Conservation (phyloP, 1,284 basidiomycete species). For the Puccinia horiana region DNA sequence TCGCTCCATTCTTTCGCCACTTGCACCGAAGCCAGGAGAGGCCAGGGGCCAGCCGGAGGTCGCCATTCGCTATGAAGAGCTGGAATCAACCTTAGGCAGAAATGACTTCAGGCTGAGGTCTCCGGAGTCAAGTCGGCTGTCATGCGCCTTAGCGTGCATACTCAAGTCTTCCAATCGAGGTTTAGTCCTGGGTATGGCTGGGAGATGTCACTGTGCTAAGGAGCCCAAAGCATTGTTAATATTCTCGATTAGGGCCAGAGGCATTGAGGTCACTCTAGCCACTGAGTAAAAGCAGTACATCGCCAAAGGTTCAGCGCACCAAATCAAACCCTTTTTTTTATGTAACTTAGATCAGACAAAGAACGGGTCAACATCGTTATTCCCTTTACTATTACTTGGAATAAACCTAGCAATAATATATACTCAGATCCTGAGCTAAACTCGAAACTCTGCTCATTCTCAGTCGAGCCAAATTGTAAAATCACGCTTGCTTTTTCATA, state of each 20-base stretch:
- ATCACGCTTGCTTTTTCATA: not conserved
- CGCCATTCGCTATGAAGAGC: not conserved
- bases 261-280: not conserved
- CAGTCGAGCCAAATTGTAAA: slow-evolving; percentile 1
- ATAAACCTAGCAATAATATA: not conserved
- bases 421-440: slow-evolving; percentile 5
- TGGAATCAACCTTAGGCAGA: not conserved
- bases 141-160: slow-evolving; percentile 3
- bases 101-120: not conserved
- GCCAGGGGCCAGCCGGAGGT: slow-evolving; percentile 3
- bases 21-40: not conserved
- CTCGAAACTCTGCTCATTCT: slow-evolving; percentile 1
- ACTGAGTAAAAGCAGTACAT: not conserved
- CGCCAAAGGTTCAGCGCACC: not conserved
- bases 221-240: slow-evolving; percentile 5
- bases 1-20: slow-evolving; percentile 10
- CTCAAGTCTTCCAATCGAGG: not conserved
- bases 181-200: slow-evolving; percentile 1
- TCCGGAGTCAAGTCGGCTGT: slow-evolving; percentile 7
- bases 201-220: not conserved
- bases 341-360: not conserved
- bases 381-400: slow-evolving; percentile 13
- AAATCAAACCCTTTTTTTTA: not conserved
- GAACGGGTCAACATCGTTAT: not conserved
- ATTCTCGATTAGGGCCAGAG: not conserved